Conservation (phyloP, 352 stramenopile genomes). For the Detonula confervacea region DNA sequence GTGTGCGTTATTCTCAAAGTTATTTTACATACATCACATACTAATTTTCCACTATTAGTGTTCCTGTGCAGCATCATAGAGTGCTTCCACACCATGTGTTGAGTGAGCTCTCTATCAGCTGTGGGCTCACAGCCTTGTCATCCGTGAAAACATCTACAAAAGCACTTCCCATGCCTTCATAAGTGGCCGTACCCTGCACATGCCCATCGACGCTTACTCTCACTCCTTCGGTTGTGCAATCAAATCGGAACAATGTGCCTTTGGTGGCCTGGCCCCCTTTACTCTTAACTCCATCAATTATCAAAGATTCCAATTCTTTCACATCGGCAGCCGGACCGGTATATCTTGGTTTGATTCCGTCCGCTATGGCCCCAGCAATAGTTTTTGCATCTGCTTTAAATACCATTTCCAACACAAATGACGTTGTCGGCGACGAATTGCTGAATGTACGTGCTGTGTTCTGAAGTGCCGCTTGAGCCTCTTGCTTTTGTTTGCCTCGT, state of each 20-base stretch:
- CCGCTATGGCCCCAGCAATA: constrained; percentile 74
- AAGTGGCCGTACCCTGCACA: constrained; percentile 49
- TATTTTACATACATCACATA: too few relatives aligned
- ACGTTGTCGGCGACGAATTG: constrained; percentile 25
- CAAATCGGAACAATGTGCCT: constrained; percentile 71
- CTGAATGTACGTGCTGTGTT: constrained; percentile 43
- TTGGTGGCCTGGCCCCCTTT: constrained; percentile 60
- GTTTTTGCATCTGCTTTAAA: constrained; percentile 73
- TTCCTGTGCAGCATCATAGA: too few relatives aligned
- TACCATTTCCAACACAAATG: constrained; percentile 77
- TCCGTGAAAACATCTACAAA: constrained; percentile 22
- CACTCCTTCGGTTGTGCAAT: constrained; percentile 54
- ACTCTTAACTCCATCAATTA: constrained; percentile 60
- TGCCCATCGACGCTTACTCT: constrained; percentile 68
- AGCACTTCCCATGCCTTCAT: constrained; percentile 10
- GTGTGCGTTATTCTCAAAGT: too few relatives aligned
- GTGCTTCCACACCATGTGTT: constrained; percentile 22
- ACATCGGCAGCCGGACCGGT: constrained; percentile 42
- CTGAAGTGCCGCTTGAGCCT: constrained; percentile 41
- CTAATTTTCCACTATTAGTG: too few relatives aligned
- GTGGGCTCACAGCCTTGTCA: not conserved
- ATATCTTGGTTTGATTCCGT: constrained; percentile 64
- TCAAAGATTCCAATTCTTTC: constrained; percentile 61
- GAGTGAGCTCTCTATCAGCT: not conserved
- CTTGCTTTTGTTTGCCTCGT: constrained; percentile 40